Evolutionary conservation across 2,329 filamentous ascomycete genomes (phyloP).

Genomic region (Diaporthe ampelina): DNA sequence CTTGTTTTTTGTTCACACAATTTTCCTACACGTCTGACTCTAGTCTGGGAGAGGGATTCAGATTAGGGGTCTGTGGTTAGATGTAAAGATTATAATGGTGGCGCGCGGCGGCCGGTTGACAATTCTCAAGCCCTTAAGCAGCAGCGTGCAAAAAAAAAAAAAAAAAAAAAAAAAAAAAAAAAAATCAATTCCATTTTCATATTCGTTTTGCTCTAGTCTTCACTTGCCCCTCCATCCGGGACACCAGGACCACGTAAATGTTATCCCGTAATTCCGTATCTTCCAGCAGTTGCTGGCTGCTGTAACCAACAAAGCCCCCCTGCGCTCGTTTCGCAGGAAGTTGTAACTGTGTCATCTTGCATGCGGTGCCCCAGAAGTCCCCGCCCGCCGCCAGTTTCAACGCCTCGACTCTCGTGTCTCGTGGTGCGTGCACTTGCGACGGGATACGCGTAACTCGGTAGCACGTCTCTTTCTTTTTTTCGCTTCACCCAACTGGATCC

Average conservation of each 20-base stretch:
- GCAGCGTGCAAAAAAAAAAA: neutral
- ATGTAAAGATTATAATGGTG: neutral
- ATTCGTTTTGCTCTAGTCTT: neutral
- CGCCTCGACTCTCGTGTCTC: neutral
- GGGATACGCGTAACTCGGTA: constrained; percentile 4
- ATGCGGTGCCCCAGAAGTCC: neutral
- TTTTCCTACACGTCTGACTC: neutral
- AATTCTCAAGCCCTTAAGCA: too few species aligned
- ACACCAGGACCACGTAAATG: neutral
- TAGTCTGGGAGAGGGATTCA: neutral
- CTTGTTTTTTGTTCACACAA: neutral
- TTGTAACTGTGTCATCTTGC: constrained; percentile 27
- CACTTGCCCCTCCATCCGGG: neutral
- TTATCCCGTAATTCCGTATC: constrained; percentile 24
- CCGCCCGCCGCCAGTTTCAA: constrained; percentile 21
- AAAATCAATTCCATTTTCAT: neutral
- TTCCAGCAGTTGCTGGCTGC: neutral
- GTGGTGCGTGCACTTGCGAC: constrained; percentile 16
- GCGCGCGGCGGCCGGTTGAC: neutral
- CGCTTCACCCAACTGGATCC: constrained; percentile 1
- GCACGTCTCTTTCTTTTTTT: neutral
- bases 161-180: neutral
- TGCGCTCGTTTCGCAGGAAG: constrained; percentile 22
- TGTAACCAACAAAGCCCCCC: neutral
- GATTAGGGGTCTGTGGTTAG: neutral